Percentiles rank a stretch among this genome's conserved stretches.
These are phyloP conservation scores for Saccharum hybrid DNA, from an alignment of 202 grass and related monocot species.

Conservation along the genomic window DNA sequence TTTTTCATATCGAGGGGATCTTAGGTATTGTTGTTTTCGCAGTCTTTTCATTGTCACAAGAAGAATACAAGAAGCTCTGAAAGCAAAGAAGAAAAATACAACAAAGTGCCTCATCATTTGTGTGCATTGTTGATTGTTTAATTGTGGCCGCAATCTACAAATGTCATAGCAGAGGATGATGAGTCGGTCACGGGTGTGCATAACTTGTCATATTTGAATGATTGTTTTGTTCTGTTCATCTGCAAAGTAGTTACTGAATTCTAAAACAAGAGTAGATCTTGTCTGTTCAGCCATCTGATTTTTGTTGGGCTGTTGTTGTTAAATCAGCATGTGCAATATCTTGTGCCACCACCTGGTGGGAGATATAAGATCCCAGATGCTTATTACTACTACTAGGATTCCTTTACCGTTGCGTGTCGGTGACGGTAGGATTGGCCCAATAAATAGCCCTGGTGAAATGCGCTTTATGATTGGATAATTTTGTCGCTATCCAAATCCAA, in stretches of 20 bases:
- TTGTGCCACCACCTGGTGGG: not conserved
- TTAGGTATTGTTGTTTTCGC: not conserved
- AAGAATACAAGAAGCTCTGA: not conserved
- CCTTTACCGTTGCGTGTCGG: not conserved
- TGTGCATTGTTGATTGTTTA: not conserved
- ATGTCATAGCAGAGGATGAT: not conserved
- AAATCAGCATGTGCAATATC: not conserved
- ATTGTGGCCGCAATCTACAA: not conserved
- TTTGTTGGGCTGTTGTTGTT: not conserved
- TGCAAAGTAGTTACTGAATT: not conserved
- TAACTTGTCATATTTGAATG: not conserved
- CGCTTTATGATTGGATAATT: not conserved
- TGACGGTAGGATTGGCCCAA: not conserved
- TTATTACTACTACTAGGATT: not conserved
- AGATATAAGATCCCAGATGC: not conserved
- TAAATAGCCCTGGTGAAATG: not conserved
- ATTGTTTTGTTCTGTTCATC: not conserved
- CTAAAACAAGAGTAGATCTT: not conserved
- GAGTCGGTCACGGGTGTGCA: not conserved
- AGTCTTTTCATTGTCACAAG: not conserved
- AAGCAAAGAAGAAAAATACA: not conserved
- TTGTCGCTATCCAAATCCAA: not conserved
- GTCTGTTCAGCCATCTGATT: not conserved
- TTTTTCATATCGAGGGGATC: not conserved
- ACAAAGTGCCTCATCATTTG: not conserved